Conservation (phyloP, 108 stramenopile genomes). For the Skeletonema tropicum region DNA sequence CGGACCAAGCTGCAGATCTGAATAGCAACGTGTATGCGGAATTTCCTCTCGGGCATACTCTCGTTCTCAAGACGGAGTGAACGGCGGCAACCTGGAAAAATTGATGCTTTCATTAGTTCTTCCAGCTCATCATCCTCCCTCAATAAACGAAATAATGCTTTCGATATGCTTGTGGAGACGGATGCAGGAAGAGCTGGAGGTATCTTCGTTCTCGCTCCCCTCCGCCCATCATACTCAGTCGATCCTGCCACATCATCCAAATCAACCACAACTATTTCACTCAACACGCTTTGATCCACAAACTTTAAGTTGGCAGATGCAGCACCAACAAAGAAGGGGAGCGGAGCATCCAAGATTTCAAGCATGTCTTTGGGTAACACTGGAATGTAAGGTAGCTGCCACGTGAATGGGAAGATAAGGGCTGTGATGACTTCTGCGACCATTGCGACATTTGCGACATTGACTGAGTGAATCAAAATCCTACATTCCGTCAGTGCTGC, state of each 20-base stretch:
- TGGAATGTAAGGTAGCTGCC: slow-evolving; percentile 88
- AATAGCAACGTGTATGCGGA: slow-evolving; percentile 76
- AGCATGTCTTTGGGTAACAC: slow-evolving; percentile 83
- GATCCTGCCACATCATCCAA: slow-evolving; percentile 72
- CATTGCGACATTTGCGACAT: slow-evolving; percentile 84
- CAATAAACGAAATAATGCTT: slow-evolving; percentile 74
- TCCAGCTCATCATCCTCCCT: slow-evolving; percentile 79
- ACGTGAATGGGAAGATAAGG: slow-evolving; percentile 83
- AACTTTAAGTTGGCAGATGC: slow-evolving; percentile 65
- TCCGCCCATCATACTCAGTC: slow-evolving; percentile 59
- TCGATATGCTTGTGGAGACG: slow-evolving; percentile 73
- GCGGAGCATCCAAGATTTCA: slow-evolving; percentile 84
- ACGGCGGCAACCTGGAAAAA: slow-evolving; percentile 53
- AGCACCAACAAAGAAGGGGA: slow-evolving; percentile 81
- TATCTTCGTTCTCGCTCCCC: slow-evolving; percentile 52
- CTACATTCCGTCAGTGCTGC: slow-evolving; percentile 88
- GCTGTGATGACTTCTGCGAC: slow-evolving; percentile 87
- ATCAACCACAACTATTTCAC: slow-evolving; percentile 86
- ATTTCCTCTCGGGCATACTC: slow-evolving; percentile 79
- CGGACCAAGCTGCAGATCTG: slow-evolving; percentile 82
- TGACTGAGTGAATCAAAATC: slow-evolving; percentile 79
- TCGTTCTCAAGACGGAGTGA: slow-evolving; percentile 77
- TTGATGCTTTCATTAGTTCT: slow-evolving; percentile 55
- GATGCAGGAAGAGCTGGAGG: slow-evolving; percentile 80
- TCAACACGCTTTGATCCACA: slow-evolving; percentile 66